These are phyloP conservation scores for Pythium sukuiense DNA, from an alignment of 352 stramenopile species.

Conservation along the genomic window DNA sequence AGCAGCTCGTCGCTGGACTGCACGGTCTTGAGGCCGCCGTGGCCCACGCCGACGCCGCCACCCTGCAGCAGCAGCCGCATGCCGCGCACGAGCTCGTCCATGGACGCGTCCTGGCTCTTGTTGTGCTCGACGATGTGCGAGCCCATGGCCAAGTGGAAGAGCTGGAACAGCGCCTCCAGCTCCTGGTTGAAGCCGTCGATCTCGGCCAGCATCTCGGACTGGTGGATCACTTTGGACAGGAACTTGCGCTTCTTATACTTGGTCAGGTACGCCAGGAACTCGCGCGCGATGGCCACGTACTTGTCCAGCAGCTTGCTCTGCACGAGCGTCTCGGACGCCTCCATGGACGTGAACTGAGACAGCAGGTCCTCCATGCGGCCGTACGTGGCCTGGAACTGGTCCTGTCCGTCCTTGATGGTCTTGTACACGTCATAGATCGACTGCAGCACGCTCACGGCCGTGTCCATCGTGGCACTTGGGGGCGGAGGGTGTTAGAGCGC, in stretches of 20 bases:
- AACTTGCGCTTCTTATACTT: slow-evolving; percentile 22
- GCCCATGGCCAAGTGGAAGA: slow-evolving; percentile 20
- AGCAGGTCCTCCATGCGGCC: slow-evolving; percentile 14
- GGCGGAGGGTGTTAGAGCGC: background rate
- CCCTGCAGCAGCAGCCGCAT: slow-evolving; percentile 15
- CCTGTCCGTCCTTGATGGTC: slow-evolving; percentile 18
- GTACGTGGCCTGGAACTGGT: slow-evolving; percentile 12
- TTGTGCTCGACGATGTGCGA: slow-evolving; percentile 20
- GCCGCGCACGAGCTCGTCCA: slow-evolving; percentile 18
- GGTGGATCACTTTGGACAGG: slow-evolving; percentile 10
- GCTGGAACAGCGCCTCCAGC: slow-evolving; percentile 21
- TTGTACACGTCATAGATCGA: slow-evolving; percentile 20
- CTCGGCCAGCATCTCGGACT: slow-evolving; percentile 11
- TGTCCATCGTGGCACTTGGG: slow-evolving; percentile 4
- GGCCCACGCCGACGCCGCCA: background rate
- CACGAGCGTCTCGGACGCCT: slow-evolving; percentile 18
- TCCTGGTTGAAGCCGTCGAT: slow-evolving; percentile 17
- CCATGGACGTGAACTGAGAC: slow-evolving; percentile 11
- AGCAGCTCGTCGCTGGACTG: slow-evolving; percentile 13
- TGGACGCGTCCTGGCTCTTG: slow-evolving; percentile 7
- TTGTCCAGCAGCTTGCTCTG: slow-evolving; percentile 16
- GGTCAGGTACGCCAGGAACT: slow-evolving; percentile 14
- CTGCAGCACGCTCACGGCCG: slow-evolving; percentile 4
- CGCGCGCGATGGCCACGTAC: slow-evolving; percentile 12
- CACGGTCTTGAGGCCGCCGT: slow-evolving; percentile 1